Evolutionary conservation across 441 rosid species (phyloP), one percentile per base, ranked within the genome.

Genomic region (Breynia disticha): DNA sequence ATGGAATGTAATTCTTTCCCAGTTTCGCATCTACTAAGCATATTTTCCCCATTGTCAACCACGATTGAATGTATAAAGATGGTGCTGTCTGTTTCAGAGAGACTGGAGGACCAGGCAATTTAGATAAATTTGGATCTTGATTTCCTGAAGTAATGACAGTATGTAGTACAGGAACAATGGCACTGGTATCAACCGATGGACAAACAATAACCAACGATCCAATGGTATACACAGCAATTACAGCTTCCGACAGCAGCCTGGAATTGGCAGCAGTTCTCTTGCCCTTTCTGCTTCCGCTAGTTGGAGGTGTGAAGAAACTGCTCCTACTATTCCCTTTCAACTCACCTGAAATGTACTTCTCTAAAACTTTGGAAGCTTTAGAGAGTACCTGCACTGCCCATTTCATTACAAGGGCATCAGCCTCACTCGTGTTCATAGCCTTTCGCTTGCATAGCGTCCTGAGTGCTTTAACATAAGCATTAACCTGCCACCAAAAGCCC

Each of bases 41-140:
- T 50, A 91, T 70, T 76, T 91, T 91, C 61, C 91, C 95, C 94
- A 88, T 78, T 48, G 97, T 77, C 74, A 87, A 61, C 98, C 97
- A 88, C 42, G 88, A 84, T 67, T 86, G 96, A 56, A 82, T 77
- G 57, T 84, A 91, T 61, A 88, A 66, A 57, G 91, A 72, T 62
- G 82, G 83, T 5, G 85, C 82, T 50, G 71, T 68, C 61, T 81
- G 83, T 73, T 82, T 86, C 65, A 82, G 56, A 69, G 83, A 78
- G 64, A 72, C 70, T 52, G 67, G 52, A 62, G 80, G 70, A 49
- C 76, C 77, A 15, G 86, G 83, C 64, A 88, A 52, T 67, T 72
- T 82, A 55, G 76, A 79, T 70, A 79, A 68, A 66, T 86, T 86
- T 20, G 81, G 71, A 62, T 79, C 80, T 39, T 84, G 62, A 67